These are phyloP conservation scores for Arthrinium puccinioides DNA, from an alignment of 2,329 filamentous ascomycete species.

Conservation along the genomic window DNA sequence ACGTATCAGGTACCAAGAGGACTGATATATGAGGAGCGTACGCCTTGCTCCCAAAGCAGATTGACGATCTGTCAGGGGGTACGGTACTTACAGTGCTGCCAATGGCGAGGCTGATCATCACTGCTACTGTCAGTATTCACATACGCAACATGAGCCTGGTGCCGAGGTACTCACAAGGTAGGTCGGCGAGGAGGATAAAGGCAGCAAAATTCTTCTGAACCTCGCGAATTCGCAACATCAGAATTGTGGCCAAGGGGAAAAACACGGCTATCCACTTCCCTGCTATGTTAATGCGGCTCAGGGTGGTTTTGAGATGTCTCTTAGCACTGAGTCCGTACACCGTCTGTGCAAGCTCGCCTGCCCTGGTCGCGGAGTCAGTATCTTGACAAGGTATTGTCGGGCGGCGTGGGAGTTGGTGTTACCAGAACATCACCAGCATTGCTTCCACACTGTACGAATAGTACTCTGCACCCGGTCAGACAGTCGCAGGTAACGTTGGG, in stretches of 20 bases:
- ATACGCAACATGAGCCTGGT: no score
- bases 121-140: no score
- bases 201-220: constrained; percentile 12
- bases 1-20: no score
- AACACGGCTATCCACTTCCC: constrained; percentile 14
- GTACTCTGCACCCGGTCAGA: no score
- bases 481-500: no score
- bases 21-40: no score
- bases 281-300: constrained; percentile 11
- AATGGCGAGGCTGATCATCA: constrained; percentile 13
- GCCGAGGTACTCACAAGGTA: constrained; percentile 14
- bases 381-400: no score
- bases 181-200: constrained; percentile 17
- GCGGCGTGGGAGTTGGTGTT: no score
- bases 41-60: no score
- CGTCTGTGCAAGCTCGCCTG: constrained; percentile 8
- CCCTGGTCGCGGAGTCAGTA: no score
- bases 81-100: no score
- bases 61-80: no score
- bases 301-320: constrained; percentile 7
- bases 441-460: constrained; percentile 17
- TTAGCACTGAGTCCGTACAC: constrained; percentile 10
- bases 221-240: constrained; percentile 11
- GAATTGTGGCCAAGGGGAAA: constrained; percentile 15
- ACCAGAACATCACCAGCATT: constrained; percentile 20